Percentiles rank a stretch among this genome's conserved stretches.
Conservation (phyloP, 306 rosid genomes). For the Spatholobus suberectus region DNA sequence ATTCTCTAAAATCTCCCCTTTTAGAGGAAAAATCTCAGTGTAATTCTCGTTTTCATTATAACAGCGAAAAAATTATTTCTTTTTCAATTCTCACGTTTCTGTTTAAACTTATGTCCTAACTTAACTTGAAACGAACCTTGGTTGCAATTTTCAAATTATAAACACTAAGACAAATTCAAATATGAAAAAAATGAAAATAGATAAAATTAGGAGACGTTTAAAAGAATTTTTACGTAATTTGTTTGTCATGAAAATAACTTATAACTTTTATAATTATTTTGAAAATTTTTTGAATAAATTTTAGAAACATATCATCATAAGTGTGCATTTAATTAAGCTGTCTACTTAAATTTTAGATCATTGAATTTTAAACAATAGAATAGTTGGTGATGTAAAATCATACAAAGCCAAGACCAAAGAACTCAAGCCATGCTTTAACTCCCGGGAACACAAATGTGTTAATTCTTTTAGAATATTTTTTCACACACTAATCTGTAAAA, state of each 20-base stretch:
- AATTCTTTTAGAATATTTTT: background rate
- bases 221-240: background rate
- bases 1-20: background rate
- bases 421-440: background rate
- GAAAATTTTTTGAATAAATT: background rate
- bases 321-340: background rate
- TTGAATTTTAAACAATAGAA: background rate
- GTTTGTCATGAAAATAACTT: background rate
- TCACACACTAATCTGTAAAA: slow-evolving; percentile 7
- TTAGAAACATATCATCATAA: background rate
- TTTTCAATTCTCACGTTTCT: background rate
- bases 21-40: background rate
- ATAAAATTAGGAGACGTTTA: background rate
- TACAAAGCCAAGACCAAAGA: background rate
- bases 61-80: background rate
- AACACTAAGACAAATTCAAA: background rate
- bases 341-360: background rate
- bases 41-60: background rate
- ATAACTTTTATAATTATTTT: background rate
- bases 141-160: background rate
- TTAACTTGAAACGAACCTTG: background rate
- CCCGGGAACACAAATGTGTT: background rate
- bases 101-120: background rate
- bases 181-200: background rate
- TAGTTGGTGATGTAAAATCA: background rate